Evolutionary conservation across 495 filamentous ascomycete species (phyloP).

Genomic region (Penicillium dipodomyicola): DNA sequence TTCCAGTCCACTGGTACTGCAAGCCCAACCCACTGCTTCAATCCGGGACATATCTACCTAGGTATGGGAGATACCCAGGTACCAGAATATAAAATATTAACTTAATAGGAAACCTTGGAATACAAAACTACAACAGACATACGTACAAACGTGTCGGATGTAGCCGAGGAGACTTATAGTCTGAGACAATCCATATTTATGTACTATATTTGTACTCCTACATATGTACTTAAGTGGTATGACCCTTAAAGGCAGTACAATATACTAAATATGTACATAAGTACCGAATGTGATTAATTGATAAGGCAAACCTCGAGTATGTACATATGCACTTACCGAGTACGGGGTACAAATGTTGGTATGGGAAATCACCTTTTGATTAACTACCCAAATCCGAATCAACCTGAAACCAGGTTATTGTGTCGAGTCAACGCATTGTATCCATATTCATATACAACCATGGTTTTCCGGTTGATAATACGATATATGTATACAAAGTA

Average conservation of each 20-base stretch:
- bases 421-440: neutral
- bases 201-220: neutral
- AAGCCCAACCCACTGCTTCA: no score
- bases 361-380: neutral
- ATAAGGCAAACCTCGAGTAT: neutral
- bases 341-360: neutral
- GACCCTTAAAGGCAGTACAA: neutral
- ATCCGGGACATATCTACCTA: neutral
- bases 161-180: neutral
- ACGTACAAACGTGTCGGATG: constrained; percentile 1
- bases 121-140: no score
- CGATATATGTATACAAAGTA: neutral
- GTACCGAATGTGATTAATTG: neutral
- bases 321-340: no score
- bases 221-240: neutral
- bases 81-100: no score
- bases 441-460: neutral
- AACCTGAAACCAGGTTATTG: neutral
- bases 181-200: neutral
- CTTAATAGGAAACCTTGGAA: no score
- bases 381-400: neutral
- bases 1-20: constrained; percentile 1
- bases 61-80: neutral
- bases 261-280: neutral
- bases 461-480: neutral